Percentiles rank a stretch among this genome's conserved stretches.
phyloP scores from a whole-genome alignment of 129 eudicot genomes.

The Saposhnikovia divaricata region DNA sequence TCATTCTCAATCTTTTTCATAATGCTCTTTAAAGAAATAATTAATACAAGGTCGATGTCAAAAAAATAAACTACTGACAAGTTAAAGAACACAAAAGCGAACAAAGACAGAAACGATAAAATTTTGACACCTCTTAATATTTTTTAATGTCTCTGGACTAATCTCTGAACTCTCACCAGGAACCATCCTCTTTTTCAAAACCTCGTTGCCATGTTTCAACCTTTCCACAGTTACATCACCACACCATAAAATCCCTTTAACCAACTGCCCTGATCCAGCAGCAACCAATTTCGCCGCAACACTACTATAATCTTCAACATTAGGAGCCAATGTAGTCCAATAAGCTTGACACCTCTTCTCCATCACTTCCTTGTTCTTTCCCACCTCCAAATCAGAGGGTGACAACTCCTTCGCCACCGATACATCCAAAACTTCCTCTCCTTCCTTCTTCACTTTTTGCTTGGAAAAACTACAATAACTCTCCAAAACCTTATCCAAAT shows the following conservation, averaged over 20 bases:
- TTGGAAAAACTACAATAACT: slow-evolving; percentile 31
- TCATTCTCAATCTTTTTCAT: neutral
- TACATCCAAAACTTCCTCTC: slow-evolving; percentile 18
- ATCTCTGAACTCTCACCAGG: slow-evolving; percentile 21
- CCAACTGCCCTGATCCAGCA: slow-evolving; percentile 44
- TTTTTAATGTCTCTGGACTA: slow-evolving; percentile 31
- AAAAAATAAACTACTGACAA: neutral
- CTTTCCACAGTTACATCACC: slow-evolving; percentile 74
- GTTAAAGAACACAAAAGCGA: neutral
- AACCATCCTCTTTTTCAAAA: slow-evolving; percentile 30
- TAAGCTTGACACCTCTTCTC: slow-evolving; percentile 41
- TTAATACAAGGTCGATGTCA: neutral
- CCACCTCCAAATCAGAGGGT: slow-evolving; percentile 35
- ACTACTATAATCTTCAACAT: slow-evolving; percentile 51
- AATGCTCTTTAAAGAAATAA: neutral
- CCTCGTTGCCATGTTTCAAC: slow-evolving; percentile 46
- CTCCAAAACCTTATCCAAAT: slow-evolving; percentile 34
- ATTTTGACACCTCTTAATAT: slow-evolving; percentile 44
- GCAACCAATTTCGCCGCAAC: slow-evolving; percentile 39
- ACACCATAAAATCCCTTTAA: slow-evolving; percentile 84
- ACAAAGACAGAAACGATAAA: neutral
- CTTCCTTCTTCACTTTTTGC: slow-evolving; percentile 40
- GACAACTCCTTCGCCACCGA: slow-evolving; percentile 27
- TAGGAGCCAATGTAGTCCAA: slow-evolving; percentile 88
- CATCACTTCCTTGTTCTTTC: slow-evolving; percentile 28